Evolutionary conservation across 1,284 basidiomycete species (phyloP).

Genomic region (Inonotus hispidus): DNA sequence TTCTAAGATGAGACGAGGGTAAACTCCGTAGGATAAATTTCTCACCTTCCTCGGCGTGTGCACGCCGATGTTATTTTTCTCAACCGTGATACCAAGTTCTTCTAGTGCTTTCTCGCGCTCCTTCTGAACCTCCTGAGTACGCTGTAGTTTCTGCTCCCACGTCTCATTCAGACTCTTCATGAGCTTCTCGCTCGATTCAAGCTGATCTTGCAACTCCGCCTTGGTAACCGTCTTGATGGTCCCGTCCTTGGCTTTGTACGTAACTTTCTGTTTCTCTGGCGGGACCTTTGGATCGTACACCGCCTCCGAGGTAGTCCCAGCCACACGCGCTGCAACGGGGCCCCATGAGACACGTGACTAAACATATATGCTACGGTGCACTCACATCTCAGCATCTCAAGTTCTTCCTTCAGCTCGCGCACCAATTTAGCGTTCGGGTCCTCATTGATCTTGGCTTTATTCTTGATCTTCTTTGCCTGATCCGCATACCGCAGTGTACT

Average conservation of each 20-base stretch:
- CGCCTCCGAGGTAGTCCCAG: constrained; percentile 62
- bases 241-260: constrained; percentile 90
- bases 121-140: constrained; percentile 93
- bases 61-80: constrained; percentile 92
- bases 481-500: constrained; percentile 96
- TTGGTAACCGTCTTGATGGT: constrained; percentile 95
- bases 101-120: constrained; percentile 96
- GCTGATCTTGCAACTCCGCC: constrained; percentile 94
- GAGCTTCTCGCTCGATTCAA: constrained; percentile 94
- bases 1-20: neutral
- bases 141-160: constrained; percentile 93
- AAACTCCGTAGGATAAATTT: neutral
- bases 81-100: constrained; percentile 95
- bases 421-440: constrained; percentile 99
- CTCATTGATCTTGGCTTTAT: constrained; percentile 98
- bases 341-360: constrained; percentile 18
- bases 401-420: constrained; percentile 96
- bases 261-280: constrained; percentile 92
- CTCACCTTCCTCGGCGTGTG: constrained; percentile 95
- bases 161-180: constrained; percentile 97
- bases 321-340: constrained; percentile 57
- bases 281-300: constrained; percentile 87
- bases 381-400: constrained; percentile 81
- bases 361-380: constrained; percentile 9
- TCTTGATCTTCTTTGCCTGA: constrained; percentile 99